Base-by-base conservation (phyloP, 306 rosid genomes). In the Castanopsis chinensis region DNA sequence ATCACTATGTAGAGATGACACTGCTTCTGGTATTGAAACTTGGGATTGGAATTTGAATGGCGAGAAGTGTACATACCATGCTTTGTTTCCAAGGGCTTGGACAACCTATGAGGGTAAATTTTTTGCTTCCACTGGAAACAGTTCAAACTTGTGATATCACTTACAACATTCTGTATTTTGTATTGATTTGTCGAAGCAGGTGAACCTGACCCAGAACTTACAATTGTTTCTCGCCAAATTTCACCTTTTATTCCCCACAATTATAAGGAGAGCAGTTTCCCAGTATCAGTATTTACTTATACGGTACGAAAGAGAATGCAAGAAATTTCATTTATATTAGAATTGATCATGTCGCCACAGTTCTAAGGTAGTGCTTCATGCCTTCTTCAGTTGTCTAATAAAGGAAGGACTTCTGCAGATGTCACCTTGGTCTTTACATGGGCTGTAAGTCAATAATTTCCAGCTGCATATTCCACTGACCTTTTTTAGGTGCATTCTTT, bases 41-140 rank as follows among this genome's bases (percentile, higher is more conserved):
- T 94, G 99, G 99, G 97, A 91, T 89, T 94, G 99, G 97, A 90
- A 94, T 87, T 73, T 94, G 83, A 90, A 77, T 25, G 97, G 97
- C 73, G 77, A 86, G 52, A 86, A 73, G 35, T 94, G 97, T 79
- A 88, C 95, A 8, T 91, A 92, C 82, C 93, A 94, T 86, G 99
- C 99, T 75, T 81, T 94, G 80, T 94, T 78, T 80, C 99, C 99
- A 82, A 91, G 94, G 85, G 88, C 99, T 74, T 94, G 99, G 99
- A 92, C 99, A 68, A 78, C 91, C 64, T 89, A 92, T 21, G 91
- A 91, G 67, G 99, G 99, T 94, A 67, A 67, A 86, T 73, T 56
- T 67, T 60, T 67, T 65, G 61, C 41, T 64, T 67, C 56, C 76
- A 64, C 25, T 69, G 27, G 11, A 33, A 68, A 68, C 18, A 68